Base-by-base conservation (phyloP, 2,329 filamentous ascomycete species). In the Saccharata proteae region DNA sequence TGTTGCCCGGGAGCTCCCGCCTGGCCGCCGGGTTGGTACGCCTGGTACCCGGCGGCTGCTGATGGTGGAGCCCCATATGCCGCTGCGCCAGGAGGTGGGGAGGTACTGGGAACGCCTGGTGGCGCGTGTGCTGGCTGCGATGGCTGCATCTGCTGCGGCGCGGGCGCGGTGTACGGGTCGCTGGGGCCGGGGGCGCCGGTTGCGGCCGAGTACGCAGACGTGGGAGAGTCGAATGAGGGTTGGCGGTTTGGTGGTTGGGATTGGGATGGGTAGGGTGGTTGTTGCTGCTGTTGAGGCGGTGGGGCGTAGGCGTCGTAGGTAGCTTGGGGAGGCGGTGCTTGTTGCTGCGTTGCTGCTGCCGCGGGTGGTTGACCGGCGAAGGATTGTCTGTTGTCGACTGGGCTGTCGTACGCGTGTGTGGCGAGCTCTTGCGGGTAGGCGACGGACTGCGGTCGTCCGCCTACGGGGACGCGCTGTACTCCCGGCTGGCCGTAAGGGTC, bases 391-490 rank as follows among this genome's bases (percentile, higher is more conserved):
- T 55, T 57, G 39, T 65, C 62, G 3, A 61, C 42, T 2, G 63
- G 63, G 6, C 58, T 62, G 38, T 65, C 62, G 37, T 58, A 64
- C 16, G 59, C 55, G 8, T 55, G 51, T 4, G 61, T 62, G 12
- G 60, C 55, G 12, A 67, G 49, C 43, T 67, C 63, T 37, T 65
- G 62, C 4, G 63, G 62, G 26, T 36, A 41, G 8, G 45, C 53
- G 27, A 48, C 56, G 31, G 52, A 57, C 28, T 54, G 52, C 3
- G 53, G 52, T 13, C 55, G 47, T 9, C 43, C 48, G 12, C 50
- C 47, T 2, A 53, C 43, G 20, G 48, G 43, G 3, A 44, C 45
- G 49, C 56, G 48, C 47, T 59, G 44, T 36, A 55, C 36, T 43
- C 51, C 25, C 4, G 26, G 26, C 16, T 28, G 8, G 52, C 40